These are phyloP conservation scores for Golubevia sp. DNA, from an alignment of 1,284 basidiomycete species.

Conservation along the genomic window DNA sequence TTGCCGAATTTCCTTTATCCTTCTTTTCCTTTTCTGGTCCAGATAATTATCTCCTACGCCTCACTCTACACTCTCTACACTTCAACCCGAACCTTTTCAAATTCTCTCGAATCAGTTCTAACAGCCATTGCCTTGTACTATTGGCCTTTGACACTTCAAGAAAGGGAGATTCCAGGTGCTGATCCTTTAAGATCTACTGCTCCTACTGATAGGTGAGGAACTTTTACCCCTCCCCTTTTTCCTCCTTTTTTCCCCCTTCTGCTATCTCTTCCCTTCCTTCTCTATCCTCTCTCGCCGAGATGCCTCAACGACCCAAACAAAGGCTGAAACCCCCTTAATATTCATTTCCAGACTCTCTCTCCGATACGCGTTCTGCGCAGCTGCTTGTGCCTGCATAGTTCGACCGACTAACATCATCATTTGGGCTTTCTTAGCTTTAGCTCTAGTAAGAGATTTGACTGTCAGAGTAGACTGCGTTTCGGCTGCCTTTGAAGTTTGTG, in stretches of 20 bases:
- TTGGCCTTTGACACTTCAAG: slow-evolving; percentile 67
- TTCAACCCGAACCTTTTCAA: slow-evolving; percentile 85
- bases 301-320: no score
- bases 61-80: slow-evolving; percentile 86
- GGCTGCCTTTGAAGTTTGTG: background rate
- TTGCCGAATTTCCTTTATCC: background rate
- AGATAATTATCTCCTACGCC: slow-evolving; percentile 81
- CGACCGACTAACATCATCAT: slow-evolving; percentile 84
- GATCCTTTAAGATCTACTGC: background rate
- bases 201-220: background rate
- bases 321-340: no score
- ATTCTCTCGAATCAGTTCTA: slow-evolving; percentile 86
- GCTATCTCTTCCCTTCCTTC: no score
- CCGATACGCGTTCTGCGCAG: slow-evolving; percentile 64
- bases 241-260: no score
- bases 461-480: background rate
- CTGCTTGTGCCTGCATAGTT: slow-evolving; percentile 77
- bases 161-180: background rate
- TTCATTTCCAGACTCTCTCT: slow-evolving; percentile 4
- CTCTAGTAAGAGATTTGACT: background rate
- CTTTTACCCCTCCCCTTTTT: background rate
- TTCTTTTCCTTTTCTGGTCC: slow-evolving; percentile 8
- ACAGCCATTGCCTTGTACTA: slow-evolving; percentile 77
- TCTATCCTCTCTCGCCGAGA: no score
- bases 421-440: slow-evolving; percentile 69